Evolutionary conservation across 1,284 basidiomycete species (phyloP), one percentile per base, ranked within the genome.

Genomic region (Moesziomyces globuligerus): DNA sequence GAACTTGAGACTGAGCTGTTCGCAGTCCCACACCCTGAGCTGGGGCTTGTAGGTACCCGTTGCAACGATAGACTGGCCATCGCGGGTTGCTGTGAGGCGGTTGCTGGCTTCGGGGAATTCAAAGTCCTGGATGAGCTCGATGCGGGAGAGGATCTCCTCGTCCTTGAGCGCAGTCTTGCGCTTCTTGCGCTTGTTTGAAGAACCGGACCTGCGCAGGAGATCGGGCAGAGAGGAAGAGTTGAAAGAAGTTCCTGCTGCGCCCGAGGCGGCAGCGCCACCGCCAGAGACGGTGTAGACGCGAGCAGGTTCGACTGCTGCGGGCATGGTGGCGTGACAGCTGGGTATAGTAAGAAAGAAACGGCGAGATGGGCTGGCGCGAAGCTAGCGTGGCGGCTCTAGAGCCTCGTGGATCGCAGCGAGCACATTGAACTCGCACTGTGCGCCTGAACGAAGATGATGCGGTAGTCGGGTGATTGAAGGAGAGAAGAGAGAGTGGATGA

Each of bases 1-100:
- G 83, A 97, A 98, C 84, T 99, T 98, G 67, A 93, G 86, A 5
- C 92, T 90, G 29, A 99, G 87, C 82, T 97, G 91, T 81, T 93
- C 90, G 45, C 98, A 85, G 83, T 98, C 96, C 90, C 92, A 99
- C 3, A 95, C 92, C 64, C 92, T 88, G 83, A 98, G 94, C 83
- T 96, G 93, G 1, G 96, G 96, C 84, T 99, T 99, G 85, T 99
- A 99, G 2, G 92, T 93, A 20, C 96, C 96, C 9, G 95, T 98
- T 0, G 93, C 95, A 57, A 98, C 87, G 13, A 90, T 90, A 87
- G 94, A 90, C 73, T 91, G 89, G 3, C 96, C 95, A 83, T 98
- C 95, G 36, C 89, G 86, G 2, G 94, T 98, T 7, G 91, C 91
- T 83, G 89, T 92, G 77, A 99, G 87, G 78, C 89, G 89, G 83